Conservation (phyloP, 148 eudicot species). For the Dianthus caryophyllus region DNA sequence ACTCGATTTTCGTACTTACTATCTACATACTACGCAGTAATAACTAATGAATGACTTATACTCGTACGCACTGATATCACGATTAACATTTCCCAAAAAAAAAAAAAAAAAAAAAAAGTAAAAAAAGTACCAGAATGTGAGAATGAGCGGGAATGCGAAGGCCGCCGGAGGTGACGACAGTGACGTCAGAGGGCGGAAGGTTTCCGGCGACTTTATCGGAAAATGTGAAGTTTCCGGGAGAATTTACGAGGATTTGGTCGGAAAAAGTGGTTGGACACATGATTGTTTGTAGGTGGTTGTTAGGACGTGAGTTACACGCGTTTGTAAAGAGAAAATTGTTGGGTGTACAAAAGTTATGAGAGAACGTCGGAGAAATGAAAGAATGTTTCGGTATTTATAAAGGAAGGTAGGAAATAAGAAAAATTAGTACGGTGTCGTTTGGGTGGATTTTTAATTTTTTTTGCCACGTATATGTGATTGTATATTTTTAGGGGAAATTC, state of each 20-base stretch:
- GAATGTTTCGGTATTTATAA: background rate
- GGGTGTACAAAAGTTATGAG: background rate
- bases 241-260: slow-evolving; percentile 8
- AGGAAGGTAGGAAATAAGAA: slow-evolving; percentile 20
- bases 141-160: slow-evolving; percentile 61
- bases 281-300: background rate
- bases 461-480: slow-evolving; percentile 5
- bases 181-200: slow-evolving; percentile 40
- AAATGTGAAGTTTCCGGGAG: background rate
- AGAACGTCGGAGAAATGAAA: slow-evolving; percentile 3
- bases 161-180: slow-evolving; percentile 52
- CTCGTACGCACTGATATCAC: too few relatives aligned
- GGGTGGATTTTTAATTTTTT: background rate
- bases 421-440: background rate
- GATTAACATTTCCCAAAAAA: too few relatives aligned
- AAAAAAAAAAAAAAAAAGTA: too few relatives aligned
- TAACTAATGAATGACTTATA: too few relatives aligned
- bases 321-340: background rate
- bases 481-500: too few relatives aligned
- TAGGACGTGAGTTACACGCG: background rate
- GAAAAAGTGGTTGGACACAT: slow-evolving; percentile 28
- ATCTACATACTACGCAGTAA: too few relatives aligned
- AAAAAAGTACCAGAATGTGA: slow-evolving; percentile 47
- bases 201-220: slow-evolving; percentile 26
- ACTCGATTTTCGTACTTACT: too few relatives aligned